Conservation (phyloP, 2,329 filamentous ascomycete genomes). For the Purpureocillium lavendulum region DNA sequence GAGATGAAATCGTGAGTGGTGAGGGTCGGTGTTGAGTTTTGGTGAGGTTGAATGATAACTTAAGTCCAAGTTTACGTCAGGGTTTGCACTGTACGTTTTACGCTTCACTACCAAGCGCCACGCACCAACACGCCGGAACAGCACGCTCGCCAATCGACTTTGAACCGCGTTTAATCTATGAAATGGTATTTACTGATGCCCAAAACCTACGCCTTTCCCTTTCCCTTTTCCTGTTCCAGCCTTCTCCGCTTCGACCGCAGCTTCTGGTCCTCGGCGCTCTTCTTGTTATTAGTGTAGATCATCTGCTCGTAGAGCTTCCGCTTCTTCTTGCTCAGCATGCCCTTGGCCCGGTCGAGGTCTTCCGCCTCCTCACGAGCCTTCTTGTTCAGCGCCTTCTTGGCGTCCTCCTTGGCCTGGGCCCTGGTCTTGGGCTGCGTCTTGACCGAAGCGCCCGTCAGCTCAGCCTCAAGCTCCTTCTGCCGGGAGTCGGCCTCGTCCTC, state of each 20-base stretch:
- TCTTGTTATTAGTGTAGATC: slow-evolving; percentile 89
- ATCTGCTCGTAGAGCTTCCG: slow-evolving; percentile 96
- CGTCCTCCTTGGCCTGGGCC: slow-evolving; percentile 59
- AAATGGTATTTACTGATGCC: slow-evolving; percentile 3
- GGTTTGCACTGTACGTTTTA: too few relatives aligned
- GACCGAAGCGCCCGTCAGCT: slow-evolving; percentile 63
- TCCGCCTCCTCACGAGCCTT: slow-evolving; percentile 71
- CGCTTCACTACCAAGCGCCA: too few relatives aligned
- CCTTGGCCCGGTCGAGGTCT: slow-evolving; percentile 86
- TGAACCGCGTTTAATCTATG: slow-evolving; percentile 3
- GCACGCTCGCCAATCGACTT: not conserved
- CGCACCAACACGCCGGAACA: not conserved
- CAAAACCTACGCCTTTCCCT: slow-evolving; percentile 26
- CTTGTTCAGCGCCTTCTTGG: slow-evolving; percentile 59
- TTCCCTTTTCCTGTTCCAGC: slow-evolving; percentile 60
- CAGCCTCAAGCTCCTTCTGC: slow-evolving; percentile 87
- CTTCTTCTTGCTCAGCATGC: slow-evolving; percentile 98
- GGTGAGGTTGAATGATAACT: too few relatives aligned
- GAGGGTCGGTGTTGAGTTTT: too few relatives aligned
- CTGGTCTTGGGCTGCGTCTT: slow-evolving; percentile 28
- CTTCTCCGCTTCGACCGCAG: slow-evolving; percentile 84
- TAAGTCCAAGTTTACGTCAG: too few relatives aligned
- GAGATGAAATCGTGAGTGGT: too few relatives aligned
- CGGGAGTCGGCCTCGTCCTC: slow-evolving; percentile 60
- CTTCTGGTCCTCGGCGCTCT: slow-evolving; percentile 82